Evolutionary conservation across 768 basidiomycete species (phyloP).

Genomic region (Pleurotus cornucopiae): DNA sequence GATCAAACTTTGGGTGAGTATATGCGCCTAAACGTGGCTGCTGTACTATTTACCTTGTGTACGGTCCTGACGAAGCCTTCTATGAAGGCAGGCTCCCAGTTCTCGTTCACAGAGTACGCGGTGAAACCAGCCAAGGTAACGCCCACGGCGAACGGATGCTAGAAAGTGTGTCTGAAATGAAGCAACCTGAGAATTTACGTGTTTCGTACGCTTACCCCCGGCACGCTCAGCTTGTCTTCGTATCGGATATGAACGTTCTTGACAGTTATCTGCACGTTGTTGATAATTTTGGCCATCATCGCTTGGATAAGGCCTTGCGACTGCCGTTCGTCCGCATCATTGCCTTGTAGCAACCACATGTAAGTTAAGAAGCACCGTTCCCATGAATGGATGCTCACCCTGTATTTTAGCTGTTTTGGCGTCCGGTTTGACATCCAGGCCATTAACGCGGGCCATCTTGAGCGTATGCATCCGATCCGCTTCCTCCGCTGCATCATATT

Average conservation of each 20-base stretch:
- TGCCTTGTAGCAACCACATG: no score
- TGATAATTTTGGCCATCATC: constrained; percentile 83
- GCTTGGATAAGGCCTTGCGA: constrained; percentile 84
- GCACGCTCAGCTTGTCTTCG: constrained; percentile 92
- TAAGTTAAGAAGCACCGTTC: no score
- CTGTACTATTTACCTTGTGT: constrained; percentile 61
- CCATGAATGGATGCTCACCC: constrained; percentile 3
- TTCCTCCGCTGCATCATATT: constrained; percentile 67
- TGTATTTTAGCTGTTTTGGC: neutral
- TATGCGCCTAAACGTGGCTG: neutral
- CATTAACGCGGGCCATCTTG: constrained; percentile 9
- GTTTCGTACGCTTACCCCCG: constrained; percentile 57
- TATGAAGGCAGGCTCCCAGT: constrained; percentile 90
- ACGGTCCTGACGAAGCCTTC: constrained; percentile 83
- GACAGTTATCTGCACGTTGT: constrained; percentile 93
- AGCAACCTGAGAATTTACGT: neutral
- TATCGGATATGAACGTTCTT: constrained; percentile 96
- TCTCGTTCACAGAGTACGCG: constrained; percentile 81
- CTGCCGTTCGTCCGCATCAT: constrained; percentile 51
- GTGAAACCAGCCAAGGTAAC: constrained; percentile 85
- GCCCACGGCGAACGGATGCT: constrained; percentile 96
- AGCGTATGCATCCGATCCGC: constrained; percentile 48
- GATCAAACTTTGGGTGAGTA: constrained; percentile 7
- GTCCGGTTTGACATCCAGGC: constrained; percentile 4
- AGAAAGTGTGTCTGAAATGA: constrained; percentile 3